Evolutionary conservation across 768 basidiomycete genomes (phyloP).

Genomic region (Chalciporus sphaerocephalus): DNA sequence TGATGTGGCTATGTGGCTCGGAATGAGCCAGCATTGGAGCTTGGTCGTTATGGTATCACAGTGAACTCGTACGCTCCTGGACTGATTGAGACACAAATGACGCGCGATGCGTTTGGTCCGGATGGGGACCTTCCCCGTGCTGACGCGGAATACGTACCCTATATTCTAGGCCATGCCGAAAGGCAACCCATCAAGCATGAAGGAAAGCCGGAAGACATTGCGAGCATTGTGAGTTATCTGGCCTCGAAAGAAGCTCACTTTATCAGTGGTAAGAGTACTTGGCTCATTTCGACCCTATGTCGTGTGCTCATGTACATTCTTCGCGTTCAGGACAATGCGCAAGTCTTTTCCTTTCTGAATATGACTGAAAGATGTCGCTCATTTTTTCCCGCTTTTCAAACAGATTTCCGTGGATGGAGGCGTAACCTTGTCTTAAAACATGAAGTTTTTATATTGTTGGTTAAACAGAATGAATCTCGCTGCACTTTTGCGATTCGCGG

Average conservation of each 20-base stretch:
- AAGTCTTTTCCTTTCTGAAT: constrained; percentile 2
- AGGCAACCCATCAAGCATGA: constrained; percentile 7
- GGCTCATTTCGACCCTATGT: not conserved
- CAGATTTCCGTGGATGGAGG: constrained; percentile 22
- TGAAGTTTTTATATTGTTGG: not conserved
- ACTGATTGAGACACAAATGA: constrained; percentile 25
- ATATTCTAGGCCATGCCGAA: not conserved
- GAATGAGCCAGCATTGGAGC: constrained; percentile 22
- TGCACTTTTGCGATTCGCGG: too few relatives aligned
- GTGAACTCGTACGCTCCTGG: constrained; percentile 42
- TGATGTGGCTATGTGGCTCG: not conserved
- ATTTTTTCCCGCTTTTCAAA: not conserved
- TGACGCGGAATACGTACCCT: constrained; percentile 1
- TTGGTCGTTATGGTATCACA: constrained; percentile 33
- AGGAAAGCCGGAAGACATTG: constrained; percentile 33
- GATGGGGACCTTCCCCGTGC: not conserved
- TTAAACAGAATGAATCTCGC: too few relatives aligned
- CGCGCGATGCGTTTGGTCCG: not conserved
- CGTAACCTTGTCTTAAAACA: constrained; percentile 3
- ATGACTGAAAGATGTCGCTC: not conserved
- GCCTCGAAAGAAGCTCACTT: constrained; percentile 36
- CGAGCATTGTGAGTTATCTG: constrained; percentile 35
- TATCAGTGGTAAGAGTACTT: constrained; percentile 29
- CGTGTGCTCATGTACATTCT: not conserved
- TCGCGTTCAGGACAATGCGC: constrained; percentile 24